A percentile compares a stretch with the other conserved stretches of the same genome.
These are phyloP conservation scores for Xylaria sp. DNA, from an alignment of 2,329 filamentous ascomycete genomes.

Conservation along the genomic window DNA sequence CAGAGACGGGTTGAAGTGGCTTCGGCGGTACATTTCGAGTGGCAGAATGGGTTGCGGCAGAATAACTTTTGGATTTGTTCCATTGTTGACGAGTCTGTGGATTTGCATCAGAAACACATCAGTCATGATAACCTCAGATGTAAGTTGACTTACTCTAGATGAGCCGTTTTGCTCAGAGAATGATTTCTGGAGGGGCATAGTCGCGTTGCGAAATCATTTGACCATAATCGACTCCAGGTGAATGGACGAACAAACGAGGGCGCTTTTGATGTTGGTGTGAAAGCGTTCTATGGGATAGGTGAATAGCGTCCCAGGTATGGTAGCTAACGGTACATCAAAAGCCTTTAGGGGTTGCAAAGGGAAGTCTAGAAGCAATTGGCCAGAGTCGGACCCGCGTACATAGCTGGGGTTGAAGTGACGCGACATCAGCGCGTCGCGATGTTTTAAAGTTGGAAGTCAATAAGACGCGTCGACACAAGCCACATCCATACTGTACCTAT, in stretches of 20 bases:
- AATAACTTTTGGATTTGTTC: conserved; percentile 58
- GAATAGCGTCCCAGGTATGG: not conserved
- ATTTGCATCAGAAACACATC: conserved; percentile 4
- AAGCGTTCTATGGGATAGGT: no score
- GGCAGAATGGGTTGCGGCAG: conserved; percentile 41
- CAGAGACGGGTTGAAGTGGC: conserved; percentile 54
- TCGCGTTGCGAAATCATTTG: conserved; percentile 19
- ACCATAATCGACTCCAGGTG: conserved; percentile 19
- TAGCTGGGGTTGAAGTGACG: conserved; percentile 1
- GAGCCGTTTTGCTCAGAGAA: conserved; percentile 44
- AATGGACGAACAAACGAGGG: not conserved
- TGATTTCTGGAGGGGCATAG: conserved; percentile 47
- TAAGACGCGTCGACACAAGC: conserved; percentile 26
- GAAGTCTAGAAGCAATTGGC: not conserved
- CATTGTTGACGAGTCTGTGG: conserved; percentile 44
- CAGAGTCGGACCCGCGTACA: not conserved
- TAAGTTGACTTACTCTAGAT: conserved; percentile 30
- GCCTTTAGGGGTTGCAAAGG: not conserved
- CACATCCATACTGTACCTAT: not conserved
- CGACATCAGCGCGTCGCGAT: conserved; percentile 5
- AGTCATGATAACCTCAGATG: not conserved
- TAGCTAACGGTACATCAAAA: not conserved
- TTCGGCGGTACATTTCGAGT: conserved; percentile 31
- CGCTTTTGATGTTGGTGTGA: not conserved
- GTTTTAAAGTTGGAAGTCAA: conserved; percentile 19